A percentile compares a stretch with the other conserved stretches of the same genome.
Conservation (phyloP, 768 basidiomycete genomes). For the Lentinula sp. region DNA sequence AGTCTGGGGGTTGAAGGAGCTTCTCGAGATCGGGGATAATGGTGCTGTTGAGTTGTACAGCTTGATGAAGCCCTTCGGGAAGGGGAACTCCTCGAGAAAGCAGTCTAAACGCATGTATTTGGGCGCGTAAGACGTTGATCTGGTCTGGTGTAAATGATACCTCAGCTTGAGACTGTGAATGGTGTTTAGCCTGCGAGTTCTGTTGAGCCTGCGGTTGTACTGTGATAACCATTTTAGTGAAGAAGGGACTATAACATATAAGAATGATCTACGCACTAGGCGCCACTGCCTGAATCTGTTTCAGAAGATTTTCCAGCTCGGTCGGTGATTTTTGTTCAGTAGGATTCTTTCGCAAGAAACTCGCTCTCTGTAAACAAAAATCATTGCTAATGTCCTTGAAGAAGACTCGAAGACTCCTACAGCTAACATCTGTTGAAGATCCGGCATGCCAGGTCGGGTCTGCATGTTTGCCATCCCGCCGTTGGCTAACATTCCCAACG, state of each 20-base stretch:
- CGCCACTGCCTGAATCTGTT: constrained; percentile 40
- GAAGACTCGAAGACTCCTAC: constrained; percentile 22
- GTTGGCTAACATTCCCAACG: constrained; percentile 28
- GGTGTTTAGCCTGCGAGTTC: constrained; percentile 21
- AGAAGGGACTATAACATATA: constrained; percentile 8
- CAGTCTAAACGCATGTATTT: constrained; percentile 78
- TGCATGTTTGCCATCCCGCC: constrained; percentile 25
- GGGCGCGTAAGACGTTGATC: constrained; percentile 68
- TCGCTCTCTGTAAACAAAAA: constrained; percentile 31
- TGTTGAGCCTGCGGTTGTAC: constrained; percentile 24
- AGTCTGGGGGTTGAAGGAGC: constrained; percentile 54
- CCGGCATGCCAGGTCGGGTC: constrained; percentile 9
- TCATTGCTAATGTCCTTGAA: constrained; percentile 6
- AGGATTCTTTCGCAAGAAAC: constrained; percentile 46
- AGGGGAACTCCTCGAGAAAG: constrained; percentile 61
- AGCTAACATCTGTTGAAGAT: constrained; percentile 37
- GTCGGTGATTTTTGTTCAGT: constrained; percentile 38
- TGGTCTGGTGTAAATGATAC: constrained; percentile 77
- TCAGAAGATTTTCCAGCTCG: constrained; percentile 41
- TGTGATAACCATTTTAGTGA: constrained; percentile 1
- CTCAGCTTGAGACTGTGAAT: constrained; percentile 48
- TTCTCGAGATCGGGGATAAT: constrained; percentile 61
- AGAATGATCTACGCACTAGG: constrained; percentile 24
- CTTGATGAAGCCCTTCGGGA: constrained; percentile 64
- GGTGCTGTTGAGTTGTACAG: constrained; percentile 59